phyloP scores from a whole-genome alignment of 2,329 filamentous ascomycete genomes.

The Coniochaeta sp. region DNA sequence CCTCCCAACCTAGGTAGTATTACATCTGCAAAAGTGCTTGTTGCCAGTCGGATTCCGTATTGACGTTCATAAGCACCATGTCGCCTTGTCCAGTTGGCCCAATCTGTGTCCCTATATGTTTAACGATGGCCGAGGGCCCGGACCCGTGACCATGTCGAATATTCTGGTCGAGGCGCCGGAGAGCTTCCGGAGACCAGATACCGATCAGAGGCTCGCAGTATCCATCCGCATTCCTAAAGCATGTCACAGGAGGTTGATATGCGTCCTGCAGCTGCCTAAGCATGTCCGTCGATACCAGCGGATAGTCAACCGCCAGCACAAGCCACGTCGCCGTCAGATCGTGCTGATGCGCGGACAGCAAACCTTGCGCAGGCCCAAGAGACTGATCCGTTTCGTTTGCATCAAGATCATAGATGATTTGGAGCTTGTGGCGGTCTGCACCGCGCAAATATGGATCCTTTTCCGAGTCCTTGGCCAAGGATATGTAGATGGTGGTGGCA shows the following conservation, averaged over 20 bases:
- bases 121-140: not conserved
- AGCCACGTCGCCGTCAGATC: conserved; percentile 22
- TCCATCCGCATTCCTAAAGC: conserved; percentile 22
- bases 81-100: conserved; percentile 2
- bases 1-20: no score
- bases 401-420: conserved; percentile 2
- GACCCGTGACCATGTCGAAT: conserved; percentile 7
- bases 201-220: conserved; percentile 26
- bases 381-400: not conserved
- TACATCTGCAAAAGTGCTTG: not conserved
- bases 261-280: conserved; percentile 19
- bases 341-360: conserved; percentile 21
- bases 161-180: conserved; percentile 14
- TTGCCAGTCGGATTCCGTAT: conserved; percentile 11
- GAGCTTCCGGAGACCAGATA: conserved; percentile 25
- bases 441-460: not conserved
- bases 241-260: conserved; percentile 21
- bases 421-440: not conserved
- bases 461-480: not conserved
- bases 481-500: not conserved
- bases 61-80: conserved; percentile 4
- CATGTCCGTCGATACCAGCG: conserved; percentile 19
- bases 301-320: conserved; percentile 25
- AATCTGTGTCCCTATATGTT: conserved; percentile 5
- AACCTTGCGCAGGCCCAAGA: conserved; percentile 14